A percentile compares a stretch with the other conserved stretches of the same genome.
Evolutionary conservation across 83 land plant species (phyloP).

Genomic region (Diphasiastrum complanatum): DNA sequence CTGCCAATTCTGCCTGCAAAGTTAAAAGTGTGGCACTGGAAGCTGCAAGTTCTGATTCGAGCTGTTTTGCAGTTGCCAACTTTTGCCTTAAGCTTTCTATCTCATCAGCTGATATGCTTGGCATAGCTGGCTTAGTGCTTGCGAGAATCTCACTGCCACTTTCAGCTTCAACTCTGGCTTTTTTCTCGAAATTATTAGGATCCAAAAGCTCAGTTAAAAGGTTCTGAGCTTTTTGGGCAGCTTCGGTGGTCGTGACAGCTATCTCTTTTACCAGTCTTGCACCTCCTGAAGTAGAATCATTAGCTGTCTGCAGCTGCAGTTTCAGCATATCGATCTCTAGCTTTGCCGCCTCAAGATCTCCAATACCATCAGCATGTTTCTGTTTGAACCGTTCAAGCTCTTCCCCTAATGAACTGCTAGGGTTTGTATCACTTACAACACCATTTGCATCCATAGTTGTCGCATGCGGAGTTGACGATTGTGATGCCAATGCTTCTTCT

Average conservation of each 20-base stretch:
- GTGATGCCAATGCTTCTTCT: too few relatives aligned
- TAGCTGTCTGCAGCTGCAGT: neutral
- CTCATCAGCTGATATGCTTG: too few relatives aligned
- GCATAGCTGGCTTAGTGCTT: too few relatives aligned
- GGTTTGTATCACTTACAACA: too few relatives aligned
- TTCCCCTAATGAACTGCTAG: too few relatives aligned
- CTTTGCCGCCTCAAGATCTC: neutral
- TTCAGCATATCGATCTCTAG: slow-evolving; percentile 6
- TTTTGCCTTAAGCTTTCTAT: too few relatives aligned
- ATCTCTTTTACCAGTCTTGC: slow-evolving; percentile 22
- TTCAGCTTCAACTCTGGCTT: slow-evolving; percentile 46
- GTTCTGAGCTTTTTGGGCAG: slow-evolving; percentile 55
- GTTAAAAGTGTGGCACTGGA: too few relatives aligned
- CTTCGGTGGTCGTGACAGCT: slow-evolving; percentile 46
- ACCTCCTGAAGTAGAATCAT: neutral
- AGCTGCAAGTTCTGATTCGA: too few relatives aligned
- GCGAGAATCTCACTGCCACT: too few relatives aligned
- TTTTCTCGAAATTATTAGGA: slow-evolving; percentile 14
- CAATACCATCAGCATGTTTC: slow-evolving; percentile 28
- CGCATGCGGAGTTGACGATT: too few relatives aligned
- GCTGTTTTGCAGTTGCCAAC: slow-evolving; percentile 40
- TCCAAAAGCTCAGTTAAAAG: slow-evolving; percentile 1
- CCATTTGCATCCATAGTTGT: too few relatives aligned
- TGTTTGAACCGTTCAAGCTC: too few relatives aligned
- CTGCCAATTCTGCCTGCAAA: slow-evolving; percentile 53